These are phyloP conservation scores for Phytophthora fragariaefolia DNA, from an alignment of 352 stramenopile genomes.

Conservation along the genomic window DNA sequence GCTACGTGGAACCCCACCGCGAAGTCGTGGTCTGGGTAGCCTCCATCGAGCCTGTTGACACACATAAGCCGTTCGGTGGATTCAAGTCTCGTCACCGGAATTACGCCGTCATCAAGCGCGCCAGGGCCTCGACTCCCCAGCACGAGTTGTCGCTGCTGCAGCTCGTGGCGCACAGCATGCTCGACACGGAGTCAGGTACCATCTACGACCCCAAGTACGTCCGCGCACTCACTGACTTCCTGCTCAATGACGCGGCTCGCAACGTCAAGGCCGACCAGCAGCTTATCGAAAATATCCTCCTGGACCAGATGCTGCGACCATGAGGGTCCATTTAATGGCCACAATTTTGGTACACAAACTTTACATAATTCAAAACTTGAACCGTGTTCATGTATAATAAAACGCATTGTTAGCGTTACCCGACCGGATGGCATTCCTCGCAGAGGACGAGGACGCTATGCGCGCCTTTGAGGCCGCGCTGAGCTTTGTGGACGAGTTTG, in stretches of 20 bases:
- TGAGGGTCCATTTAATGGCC: too few species aligned
- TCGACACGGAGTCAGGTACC: conserved; percentile 44
- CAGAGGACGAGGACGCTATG: conserved; percentile 30
- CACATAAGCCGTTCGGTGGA: conserved; percentile 39
- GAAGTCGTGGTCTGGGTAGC: conserved; percentile 67
- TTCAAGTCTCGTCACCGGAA: conserved; percentile 55
- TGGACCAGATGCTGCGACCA: conserved; percentile 36
- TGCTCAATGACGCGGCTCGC: conserved; percentile 43
- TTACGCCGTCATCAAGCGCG: conserved; percentile 63
- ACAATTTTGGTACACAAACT: too few species aligned
- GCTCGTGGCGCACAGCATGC: conserved; percentile 54
- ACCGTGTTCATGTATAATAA: too few species aligned
- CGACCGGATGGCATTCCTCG: conserved; percentile 27
- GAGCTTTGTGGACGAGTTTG: conserved; percentile 33
- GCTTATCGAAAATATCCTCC: conserved; percentile 62
- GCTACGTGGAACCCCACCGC: conserved; percentile 65
- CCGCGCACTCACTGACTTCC: conserved; percentile 51
- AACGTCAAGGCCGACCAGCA: conserved; percentile 51
- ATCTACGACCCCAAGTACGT: conserved; percentile 45
- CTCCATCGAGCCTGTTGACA: conserved; percentile 54
- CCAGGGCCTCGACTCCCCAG: conserved; percentile 36
- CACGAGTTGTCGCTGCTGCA: conserved; percentile 56
- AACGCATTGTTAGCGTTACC: not conserved
- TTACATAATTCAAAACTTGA: not conserved
- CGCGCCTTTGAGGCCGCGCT: conserved; percentile 32